Conservation (phyloP, 768 basidiomycete genomes). For the Phanerodontia chrysosporium region DNA sequence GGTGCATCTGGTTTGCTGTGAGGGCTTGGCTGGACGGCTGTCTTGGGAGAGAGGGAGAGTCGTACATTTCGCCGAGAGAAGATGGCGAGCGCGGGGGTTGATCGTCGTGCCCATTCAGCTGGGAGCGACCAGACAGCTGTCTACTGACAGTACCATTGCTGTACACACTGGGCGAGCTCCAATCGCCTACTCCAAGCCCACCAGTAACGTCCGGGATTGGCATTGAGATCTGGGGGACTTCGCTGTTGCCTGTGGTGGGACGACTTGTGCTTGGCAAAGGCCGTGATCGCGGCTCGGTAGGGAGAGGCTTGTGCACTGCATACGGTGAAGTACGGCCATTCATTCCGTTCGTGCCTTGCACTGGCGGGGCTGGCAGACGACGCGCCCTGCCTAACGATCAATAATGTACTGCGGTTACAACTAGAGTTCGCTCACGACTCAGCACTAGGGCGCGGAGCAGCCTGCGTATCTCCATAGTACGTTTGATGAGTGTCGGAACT, state of each 20-base stretch:
- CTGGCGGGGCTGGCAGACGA: slow-evolving; percentile 15
- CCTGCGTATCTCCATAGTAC: slow-evolving; percentile 11
- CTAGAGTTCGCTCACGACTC: slow-evolving; percentile 18
- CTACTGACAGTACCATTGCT: slow-evolving; percentile 7
- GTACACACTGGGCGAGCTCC: neutral
- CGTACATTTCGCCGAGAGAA: slow-evolving; percentile 19
- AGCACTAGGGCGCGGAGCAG: slow-evolving; percentile 8
- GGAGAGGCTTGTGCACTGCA: slow-evolving; percentile 14
- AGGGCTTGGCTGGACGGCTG: neutral
- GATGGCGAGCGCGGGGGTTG: slow-evolving; percentile 18
- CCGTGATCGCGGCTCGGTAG: slow-evolving; percentile 5
- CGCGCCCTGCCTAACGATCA: slow-evolving; percentile 10
- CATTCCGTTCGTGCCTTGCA: slow-evolving; percentile 3
- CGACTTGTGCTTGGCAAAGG: slow-evolving; percentile 15
- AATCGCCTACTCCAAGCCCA: neutral
- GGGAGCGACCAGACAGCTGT: slow-evolving; percentile 21
- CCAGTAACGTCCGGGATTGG: slow-evolving; percentile 17
- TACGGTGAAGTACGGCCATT: slow-evolving; percentile 14
- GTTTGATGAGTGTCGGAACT: slow-evolving; percentile 5
- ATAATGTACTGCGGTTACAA: neutral
- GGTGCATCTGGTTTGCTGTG: neutral
- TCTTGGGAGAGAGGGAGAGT: neutral
- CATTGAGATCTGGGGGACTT: slow-evolving; percentile 17
- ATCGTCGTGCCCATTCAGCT: slow-evolving; percentile 16
- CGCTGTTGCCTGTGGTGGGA: slow-evolving; percentile 10